Evolutionary conservation across 257 asterid genomes (phyloP).

Genomic region (Penstemon barbatus): DNA sequence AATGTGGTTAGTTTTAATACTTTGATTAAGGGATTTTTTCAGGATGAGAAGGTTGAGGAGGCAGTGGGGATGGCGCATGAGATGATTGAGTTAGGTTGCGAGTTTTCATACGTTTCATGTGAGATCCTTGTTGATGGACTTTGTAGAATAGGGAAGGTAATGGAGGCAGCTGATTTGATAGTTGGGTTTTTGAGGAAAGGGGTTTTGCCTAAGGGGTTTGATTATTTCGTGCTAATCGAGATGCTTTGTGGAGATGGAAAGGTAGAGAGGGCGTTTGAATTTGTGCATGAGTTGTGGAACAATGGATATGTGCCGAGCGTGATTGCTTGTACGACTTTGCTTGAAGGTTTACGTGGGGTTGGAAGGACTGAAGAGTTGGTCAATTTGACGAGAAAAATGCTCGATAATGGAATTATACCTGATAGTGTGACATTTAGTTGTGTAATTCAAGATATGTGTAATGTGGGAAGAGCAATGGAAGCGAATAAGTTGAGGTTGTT

Average conservation of each 20-base stretch:
- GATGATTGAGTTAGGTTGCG: conserved; percentile 78
- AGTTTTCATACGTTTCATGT: conserved; percentile 69
- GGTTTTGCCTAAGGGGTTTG: conserved; percentile 58
- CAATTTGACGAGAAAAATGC: conserved; percentile 56
- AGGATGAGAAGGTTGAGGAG: conserved; percentile 65
- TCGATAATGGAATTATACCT: conserved; percentile 51
- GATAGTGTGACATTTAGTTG: conserved; percentile 85
- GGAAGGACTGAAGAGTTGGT: conserved; percentile 46
- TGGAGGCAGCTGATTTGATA: conserved; percentile 61
- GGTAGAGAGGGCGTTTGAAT: conserved; percentile 46
- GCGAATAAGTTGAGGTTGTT: conserved; percentile 73
- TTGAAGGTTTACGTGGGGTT: conserved; percentile 59
- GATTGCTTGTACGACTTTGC: conserved; percentile 65
- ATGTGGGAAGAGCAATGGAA: conserved; percentile 53
- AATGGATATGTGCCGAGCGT: conserved; percentile 57
- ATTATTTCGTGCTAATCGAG: conserved; percentile 56
- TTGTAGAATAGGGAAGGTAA: conserved; percentile 53
- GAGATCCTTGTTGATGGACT: conserved; percentile 78
- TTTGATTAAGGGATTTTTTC: conserved; percentile 72
- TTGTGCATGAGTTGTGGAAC: conserved; percentile 71
- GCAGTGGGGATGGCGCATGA: conserved; percentile 82
- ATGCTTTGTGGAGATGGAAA: conserved; percentile 52
- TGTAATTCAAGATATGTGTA: conserved; percentile 67
- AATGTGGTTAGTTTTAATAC: conserved; percentile 91
- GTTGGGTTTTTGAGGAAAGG: conserved; percentile 55